Conservation (phyloP, 2,329 filamentous ascomycete genomes). For the Achaetomium macrosporum region DNA sequence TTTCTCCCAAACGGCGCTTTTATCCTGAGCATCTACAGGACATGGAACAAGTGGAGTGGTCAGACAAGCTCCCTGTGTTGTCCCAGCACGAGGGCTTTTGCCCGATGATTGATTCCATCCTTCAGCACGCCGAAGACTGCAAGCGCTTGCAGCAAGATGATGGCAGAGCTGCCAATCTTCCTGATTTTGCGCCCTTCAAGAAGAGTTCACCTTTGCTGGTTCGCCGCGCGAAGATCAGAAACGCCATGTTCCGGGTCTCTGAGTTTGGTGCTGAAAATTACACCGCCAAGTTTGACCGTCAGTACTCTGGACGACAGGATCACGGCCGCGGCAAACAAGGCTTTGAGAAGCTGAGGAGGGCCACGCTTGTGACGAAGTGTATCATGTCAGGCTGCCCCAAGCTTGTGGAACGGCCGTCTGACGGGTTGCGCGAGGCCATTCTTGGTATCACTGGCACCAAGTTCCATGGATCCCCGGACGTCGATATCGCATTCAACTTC, state of each 20-base stretch:
- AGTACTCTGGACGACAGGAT: slow-evolving; percentile 11
- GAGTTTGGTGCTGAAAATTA: slow-evolving; percentile 27
- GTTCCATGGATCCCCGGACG: slow-evolving; percentile 5
- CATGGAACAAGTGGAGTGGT: slow-evolving; percentile 47
- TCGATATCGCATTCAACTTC: slow-evolving; percentile 7
- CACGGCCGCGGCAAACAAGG: too few relatives aligned
- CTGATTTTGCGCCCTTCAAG: not conserved
- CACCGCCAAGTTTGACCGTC: not conserved
- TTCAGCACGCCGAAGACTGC: slow-evolving; percentile 21
- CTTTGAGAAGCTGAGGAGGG: not conserved
- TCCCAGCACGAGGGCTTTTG: slow-evolving; percentile 42
- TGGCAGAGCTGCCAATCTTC: not conserved
- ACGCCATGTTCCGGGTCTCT: slow-evolving; percentile 33
- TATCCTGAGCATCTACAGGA: slow-evolving; percentile 37
- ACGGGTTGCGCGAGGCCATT: not conserved
- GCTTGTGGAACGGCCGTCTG: not conserved
- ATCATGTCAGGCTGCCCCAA: not conserved
- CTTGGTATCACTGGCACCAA: not conserved
- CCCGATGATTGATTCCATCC: slow-evolving; percentile 31
- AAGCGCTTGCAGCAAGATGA: not conserved
- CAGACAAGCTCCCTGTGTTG: slow-evolving; percentile 31
- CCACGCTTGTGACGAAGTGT: not conserved
- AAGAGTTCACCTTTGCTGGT: slow-evolving; percentile 8
- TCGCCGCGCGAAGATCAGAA: slow-evolving; percentile 31
- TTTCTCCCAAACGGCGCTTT: slow-evolving; percentile 39